Base-by-base conservation (phyloP, 345 rosid genomes). In the Lenwebbia sp. region DNA sequence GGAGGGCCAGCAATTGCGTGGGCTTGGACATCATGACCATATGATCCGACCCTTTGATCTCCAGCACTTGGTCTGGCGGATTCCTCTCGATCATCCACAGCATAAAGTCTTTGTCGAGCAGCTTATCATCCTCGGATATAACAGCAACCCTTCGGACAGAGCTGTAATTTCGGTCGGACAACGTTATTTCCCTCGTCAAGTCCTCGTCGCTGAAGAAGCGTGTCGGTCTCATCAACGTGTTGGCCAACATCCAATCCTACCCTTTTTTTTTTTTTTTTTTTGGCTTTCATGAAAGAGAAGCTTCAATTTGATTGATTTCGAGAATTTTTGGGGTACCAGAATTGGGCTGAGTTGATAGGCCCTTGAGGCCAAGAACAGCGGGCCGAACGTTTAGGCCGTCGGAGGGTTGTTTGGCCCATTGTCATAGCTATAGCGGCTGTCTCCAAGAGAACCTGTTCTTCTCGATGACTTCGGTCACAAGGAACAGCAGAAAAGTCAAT, bases 1-100 rank as follows among this genome's bases (percentile, higher is more conserved):
- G 88, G 83, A 56, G 82, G 3, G 53, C 70, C 78, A 83, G 82
- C 10, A 92, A 90, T 57, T 90, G 82, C 17, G 19, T 58, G 37
- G 93, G 92, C 82, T 50, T 86, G 23, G 92, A 93, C 87, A 90
- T 91, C 92, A 91, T 93, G 53, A 91, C 92, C 94, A 92, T 92
- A 76, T 92, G 96, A 88, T 92, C 95, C 26, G 94, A 93, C 47
- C 92, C 91, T 28, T 83, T n/a, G 28, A 95, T 86, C 87, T 82
- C 84, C 23, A 85, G 65, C 83, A 95, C 92, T 76, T 91, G 88
- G 84, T 88, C 65, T 37, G 96, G 94, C 41, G 92, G 94, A 26
- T 89, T 95, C 49, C 83, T 88, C 82, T 87, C 33, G 83, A 92
- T 90, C 91, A 93, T 87, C 92, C 90, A 91, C 10, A 26, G 58